These are phyloP conservation scores for Linnemannia exigua DNA, from an alignment of 192 early-diverging fungal genomes.

Conservation along the genomic window DNA sequence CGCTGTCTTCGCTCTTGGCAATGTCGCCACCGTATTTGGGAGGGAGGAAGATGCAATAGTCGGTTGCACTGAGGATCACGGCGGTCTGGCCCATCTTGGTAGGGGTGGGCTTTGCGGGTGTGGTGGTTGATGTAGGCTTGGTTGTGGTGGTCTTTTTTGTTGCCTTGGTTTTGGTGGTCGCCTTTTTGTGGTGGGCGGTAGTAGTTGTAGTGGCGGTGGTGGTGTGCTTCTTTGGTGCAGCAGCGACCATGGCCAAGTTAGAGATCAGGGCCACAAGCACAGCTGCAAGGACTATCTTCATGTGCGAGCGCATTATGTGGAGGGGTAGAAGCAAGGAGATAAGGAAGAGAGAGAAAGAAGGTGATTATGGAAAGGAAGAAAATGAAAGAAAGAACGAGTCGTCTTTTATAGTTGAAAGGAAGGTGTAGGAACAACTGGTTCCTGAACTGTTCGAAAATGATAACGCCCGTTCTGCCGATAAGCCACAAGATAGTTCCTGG, in stretches of 20 bases:
- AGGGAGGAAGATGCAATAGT: constrained; percentile 57
- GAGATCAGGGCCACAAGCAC: constrained; percentile 26
- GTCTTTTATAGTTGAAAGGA: not conserved
- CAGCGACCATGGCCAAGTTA: constrained; percentile 12
- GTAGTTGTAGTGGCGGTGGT: too few relatives aligned
- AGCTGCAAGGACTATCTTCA: constrained; percentile 23
- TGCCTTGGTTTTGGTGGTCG: too few relatives aligned
- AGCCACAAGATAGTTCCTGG: too few relatives aligned
- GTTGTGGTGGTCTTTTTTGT: too few relatives aligned
- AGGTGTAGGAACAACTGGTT: too few relatives aligned
- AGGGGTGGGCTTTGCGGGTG: too few relatives aligned
- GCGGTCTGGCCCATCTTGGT: constrained; percentile 30
- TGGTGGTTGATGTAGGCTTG: too few relatives aligned
- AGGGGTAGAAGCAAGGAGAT: not conserved
- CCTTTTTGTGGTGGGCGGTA: too few relatives aligned
- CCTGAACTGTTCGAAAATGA: not conserved
- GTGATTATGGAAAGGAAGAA: too few relatives aligned
- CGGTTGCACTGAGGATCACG: constrained; percentile 11
- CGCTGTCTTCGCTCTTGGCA: constrained; percentile 35
- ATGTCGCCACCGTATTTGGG: constrained; percentile 36
- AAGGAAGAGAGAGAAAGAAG: not conserved
- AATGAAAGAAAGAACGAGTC: too few relatives aligned
- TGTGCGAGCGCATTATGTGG: constrained; percentile 16
- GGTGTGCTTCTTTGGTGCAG: too few relatives aligned
- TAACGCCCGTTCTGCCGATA: not conserved